A percentile compares a stretch with the other conserved stretches of the same genome.
Evolutionary conservation across 108 stramenopile genomes (phyloP).

Genomic region (Asterionellopsis glacialis): DNA sequence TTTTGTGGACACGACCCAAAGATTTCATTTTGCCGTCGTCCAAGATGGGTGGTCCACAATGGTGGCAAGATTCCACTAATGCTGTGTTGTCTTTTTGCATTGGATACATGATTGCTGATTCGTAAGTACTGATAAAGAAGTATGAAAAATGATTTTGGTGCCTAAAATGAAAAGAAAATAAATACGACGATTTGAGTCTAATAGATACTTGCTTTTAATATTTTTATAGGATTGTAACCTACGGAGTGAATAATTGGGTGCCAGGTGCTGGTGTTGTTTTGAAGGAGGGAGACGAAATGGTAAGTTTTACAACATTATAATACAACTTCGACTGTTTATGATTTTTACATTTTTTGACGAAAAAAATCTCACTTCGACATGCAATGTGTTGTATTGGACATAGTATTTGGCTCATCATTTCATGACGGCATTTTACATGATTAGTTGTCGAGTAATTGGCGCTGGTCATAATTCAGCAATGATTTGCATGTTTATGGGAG

Average conservation of each 20-base stretch:
- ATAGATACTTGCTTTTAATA: too few relatives aligned
- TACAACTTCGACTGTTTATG: background rate
- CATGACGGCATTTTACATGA: constrained; percentile 57
- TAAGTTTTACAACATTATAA: too few relatives aligned
- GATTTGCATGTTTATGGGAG: constrained; percentile 64
- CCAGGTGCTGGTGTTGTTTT: background rate
- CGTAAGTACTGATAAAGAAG: constrained; percentile 17
- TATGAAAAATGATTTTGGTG: too few relatives aligned
- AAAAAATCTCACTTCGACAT: background rate
- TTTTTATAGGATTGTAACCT: background rate
- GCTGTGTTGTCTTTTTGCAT: constrained; percentile 64
- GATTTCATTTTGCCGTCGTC: background rate
- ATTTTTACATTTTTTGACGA: too few relatives aligned
- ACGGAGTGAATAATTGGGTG: constrained; percentile 6
- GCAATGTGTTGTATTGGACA: background rate
- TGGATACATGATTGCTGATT: constrained; percentile 74
- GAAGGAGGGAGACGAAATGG: constrained; percentile 9
- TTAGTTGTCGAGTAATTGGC: constrained; percentile 24
- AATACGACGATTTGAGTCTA: too few relatives aligned
- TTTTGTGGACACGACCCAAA: constrained; percentile 18
- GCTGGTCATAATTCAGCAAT: constrained; percentile 64
- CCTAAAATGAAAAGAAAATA: too few relatives aligned
- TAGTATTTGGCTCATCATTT: constrained; percentile 59
- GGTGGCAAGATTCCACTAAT: constrained; percentile 50
- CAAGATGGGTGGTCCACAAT: constrained; percentile 17